phyloP scores from a whole-genome alignment of 2,329 filamentous ascomycete species.

The Ceratocystis harringtonii region DNA sequence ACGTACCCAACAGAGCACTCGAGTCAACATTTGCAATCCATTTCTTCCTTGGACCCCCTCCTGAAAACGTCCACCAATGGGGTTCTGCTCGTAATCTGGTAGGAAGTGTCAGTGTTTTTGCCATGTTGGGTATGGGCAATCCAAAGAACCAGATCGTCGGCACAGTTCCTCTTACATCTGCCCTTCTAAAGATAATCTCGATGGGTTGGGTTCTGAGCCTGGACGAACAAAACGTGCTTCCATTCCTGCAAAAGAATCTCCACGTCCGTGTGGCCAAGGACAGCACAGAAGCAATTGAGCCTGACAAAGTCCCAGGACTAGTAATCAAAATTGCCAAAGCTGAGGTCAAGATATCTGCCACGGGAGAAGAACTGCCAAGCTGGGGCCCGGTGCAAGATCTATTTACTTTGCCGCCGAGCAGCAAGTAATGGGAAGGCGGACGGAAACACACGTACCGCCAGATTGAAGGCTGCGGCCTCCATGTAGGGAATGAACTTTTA shows the following conservation, averaged over 20 bases:
- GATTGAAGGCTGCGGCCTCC: neutral
- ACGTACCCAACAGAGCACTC: conserved; percentile 44
- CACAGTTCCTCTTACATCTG: conserved; percentile 37
- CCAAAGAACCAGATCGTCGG: conserved; percentile 22
- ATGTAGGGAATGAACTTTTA: neutral
- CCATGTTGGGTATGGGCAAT: conserved; percentile 22
- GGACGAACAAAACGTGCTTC: conserved; percentile 25
- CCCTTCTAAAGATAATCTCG: conserved; percentile 31
- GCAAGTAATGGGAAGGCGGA: neutral
- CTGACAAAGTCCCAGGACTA: conserved; percentile 24
- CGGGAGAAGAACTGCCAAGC: conserved; percentile 25
- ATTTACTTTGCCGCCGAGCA: conserved; percentile 16
- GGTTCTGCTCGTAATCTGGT: conserved; percentile 38
- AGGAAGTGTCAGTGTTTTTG: conserved; percentile 45
- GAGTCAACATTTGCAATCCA: conserved; percentile 47
- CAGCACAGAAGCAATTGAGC: conserved; percentile 21
- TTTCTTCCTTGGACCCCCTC: conserved; percentile 48
- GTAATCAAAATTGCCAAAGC: conserved; percentile 27
- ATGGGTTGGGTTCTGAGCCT: conserved; percentile 27
- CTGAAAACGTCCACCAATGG: conserved; percentile 36
- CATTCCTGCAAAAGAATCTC: conserved; percentile 30
- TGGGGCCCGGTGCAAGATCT: conserved; percentile 24
- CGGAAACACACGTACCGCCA: neutral
- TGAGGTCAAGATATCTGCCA: conserved; percentile 24
- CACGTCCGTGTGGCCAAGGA: conserved; percentile 24